These are phyloP conservation scores for Thymus mandschuricus DNA, from an alignment of 257 asterid genomes.

Conservation along the genomic window DNA sequence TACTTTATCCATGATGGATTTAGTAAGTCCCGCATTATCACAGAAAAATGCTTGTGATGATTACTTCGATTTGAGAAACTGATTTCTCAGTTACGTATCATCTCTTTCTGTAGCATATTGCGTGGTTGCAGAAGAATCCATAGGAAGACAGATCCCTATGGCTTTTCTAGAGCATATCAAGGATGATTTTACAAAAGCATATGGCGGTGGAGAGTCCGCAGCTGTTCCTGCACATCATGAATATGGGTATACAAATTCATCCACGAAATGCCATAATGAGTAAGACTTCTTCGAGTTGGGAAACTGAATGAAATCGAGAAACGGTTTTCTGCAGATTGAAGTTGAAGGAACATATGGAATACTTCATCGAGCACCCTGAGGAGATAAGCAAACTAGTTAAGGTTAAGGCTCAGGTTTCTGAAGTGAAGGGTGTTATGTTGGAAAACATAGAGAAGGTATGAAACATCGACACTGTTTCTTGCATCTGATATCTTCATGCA, in stretches of 20 bases:
- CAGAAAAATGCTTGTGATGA: neutral
- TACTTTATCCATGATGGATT: conserved; percentile 34
- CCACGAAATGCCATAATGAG: neutral
- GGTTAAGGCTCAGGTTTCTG: conserved; percentile 42
- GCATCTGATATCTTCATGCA: no score
- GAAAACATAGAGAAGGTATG: conserved; percentile 44
- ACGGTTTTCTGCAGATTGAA: conserved; percentile 26
- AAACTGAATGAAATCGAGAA: conserved; percentile 13
- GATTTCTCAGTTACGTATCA: neutral
- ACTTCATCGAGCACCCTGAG: conserved; percentile 39
- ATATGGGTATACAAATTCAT: conserved; percentile 35
- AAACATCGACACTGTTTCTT: neutral
- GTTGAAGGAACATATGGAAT: conserved; percentile 40
- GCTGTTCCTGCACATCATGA: conserved; percentile 29
- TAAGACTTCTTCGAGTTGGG: neutral
- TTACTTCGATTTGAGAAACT: neutral
- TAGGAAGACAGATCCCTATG: conserved; percentile 37
- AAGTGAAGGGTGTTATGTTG: conserved; percentile 44
- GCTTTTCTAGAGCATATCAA: conserved; percentile 39
- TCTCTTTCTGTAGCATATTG: conserved; percentile 38
- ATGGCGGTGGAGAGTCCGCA: conserved; percentile 36
- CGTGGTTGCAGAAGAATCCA: conserved; percentile 42
- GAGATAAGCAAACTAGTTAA: conserved; percentile 40
- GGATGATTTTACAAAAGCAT: conserved; percentile 36
- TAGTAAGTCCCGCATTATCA: conserved; percentile 21